These are phyloP conservation scores for Antitrichia curtipendula DNA, from an alignment of 225 moss, liverwort and hornwort species.

Conservation along the genomic window DNA sequence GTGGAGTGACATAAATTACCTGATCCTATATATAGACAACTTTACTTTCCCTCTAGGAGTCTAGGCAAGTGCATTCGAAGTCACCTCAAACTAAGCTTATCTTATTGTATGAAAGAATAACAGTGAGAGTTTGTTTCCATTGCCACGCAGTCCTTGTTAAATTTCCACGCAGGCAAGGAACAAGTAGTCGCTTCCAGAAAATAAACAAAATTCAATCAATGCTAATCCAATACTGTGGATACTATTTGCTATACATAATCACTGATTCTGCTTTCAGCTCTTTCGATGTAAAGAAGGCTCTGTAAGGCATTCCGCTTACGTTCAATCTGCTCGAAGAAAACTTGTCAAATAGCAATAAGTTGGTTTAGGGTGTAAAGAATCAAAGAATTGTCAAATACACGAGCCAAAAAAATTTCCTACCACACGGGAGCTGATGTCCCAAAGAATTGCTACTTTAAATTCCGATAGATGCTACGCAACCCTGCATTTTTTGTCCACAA, in stretches of 20 bases:
- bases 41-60: not conserved
- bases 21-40: not conserved
- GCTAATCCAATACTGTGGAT: not conserved
- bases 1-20: too few species aligned
- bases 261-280: not conserved
- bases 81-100: not conserved
- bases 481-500: constrained; percentile 10
- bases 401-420: not conserved
- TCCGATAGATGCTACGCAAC: not conserved
- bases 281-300: not conserved
- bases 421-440: not conserved
- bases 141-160: not conserved
- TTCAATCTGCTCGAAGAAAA: not conserved
- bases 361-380: not conserved
- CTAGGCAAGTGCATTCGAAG: not conserved
- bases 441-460: not conserved
- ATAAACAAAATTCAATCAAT: not conserved
- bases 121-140: not conserved
- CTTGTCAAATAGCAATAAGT: not conserved
- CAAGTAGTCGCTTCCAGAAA: not conserved
- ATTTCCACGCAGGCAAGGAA: not conserved
- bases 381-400: not conserved
- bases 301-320: not conserved
- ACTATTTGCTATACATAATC: not conserved
- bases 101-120: not conserved